These are phyloP conservation scores for Dorcoceras hygrometricum DNA, from an alignment of 257 asterid genomes.

Conservation along the genomic window DNA sequence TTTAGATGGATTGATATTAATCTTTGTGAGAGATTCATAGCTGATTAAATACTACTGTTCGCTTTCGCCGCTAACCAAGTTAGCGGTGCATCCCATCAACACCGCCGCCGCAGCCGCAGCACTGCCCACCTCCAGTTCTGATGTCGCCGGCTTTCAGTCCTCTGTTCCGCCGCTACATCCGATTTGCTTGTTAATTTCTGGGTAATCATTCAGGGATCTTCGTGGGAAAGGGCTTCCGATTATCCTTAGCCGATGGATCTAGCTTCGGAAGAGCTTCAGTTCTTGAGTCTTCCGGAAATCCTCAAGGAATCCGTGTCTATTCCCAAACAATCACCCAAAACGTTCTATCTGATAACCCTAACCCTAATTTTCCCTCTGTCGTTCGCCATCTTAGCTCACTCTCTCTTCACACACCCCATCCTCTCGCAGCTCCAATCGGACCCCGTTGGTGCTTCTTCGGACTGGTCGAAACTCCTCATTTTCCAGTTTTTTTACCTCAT, in stretches of 20 bases:
- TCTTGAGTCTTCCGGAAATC: constrained; percentile 53
- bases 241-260: constrained; percentile 56
- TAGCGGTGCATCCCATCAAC: constrained; percentile 16
- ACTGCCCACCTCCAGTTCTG: neutral
- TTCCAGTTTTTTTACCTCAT: constrained; percentile 79
- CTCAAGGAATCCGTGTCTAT: constrained; percentile 71
- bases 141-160: neutral
- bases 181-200: neutral
- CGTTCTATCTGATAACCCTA: constrained; percentile 75
- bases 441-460: constrained; percentile 48
- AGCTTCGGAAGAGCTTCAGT: constrained; percentile 75
- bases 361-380: constrained; percentile 80
- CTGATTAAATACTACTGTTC: too few relatives aligned
- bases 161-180: neutral
- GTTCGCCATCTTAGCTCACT: constrained; percentile 90
- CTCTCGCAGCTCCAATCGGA: constrained; percentile 59
- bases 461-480: constrained; percentile 67
- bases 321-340: constrained; percentile 77
- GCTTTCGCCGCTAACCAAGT: constrained; percentile 1
- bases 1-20: too few relatives aligned
- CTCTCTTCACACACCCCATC: constrained; percentile 84
- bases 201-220: neutral
- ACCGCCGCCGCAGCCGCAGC: neutral
- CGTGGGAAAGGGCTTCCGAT: neutral
- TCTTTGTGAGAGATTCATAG: too few relatives aligned